These are phyloP conservation scores for Phytophthora litchii DNA, from an alignment of 352 stramenopile genomes.

Conservation along the genomic window DNA sequence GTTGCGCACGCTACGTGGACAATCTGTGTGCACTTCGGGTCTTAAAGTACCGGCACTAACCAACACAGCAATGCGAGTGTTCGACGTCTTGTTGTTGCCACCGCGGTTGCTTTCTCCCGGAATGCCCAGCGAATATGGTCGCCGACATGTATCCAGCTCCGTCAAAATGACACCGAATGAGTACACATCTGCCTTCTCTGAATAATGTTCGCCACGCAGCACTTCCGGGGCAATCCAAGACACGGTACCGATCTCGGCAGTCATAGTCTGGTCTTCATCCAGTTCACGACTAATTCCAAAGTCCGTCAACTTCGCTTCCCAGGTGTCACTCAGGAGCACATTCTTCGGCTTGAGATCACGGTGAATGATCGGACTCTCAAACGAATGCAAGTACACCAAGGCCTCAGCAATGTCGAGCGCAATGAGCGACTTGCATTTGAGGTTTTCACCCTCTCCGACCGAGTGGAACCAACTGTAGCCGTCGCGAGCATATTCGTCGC, in stretches of 20 bases:
- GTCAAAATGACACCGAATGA: constrained; percentile 69
- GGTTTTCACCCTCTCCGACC: constrained; percentile 18
- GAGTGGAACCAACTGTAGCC: constrained; percentile 47
- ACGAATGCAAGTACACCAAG: constrained; percentile 56
- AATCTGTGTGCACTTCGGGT: constrained; percentile 54
- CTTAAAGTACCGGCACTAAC: constrained; percentile 54
- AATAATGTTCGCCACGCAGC: constrained; percentile 61
- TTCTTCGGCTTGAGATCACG: constrained; percentile 65
- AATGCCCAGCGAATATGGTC: constrained; percentile 32
- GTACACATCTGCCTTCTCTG: constrained; percentile 77
- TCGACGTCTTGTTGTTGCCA: constrained; percentile 37
- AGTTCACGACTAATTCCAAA: constrained; percentile 58
- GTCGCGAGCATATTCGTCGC: constrained; percentile 30
- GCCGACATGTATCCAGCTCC: constrained; percentile 54
- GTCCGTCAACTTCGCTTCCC: constrained; percentile 58
- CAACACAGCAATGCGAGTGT: constrained; percentile 60
- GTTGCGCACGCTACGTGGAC: constrained; percentile 47
- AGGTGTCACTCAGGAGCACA: constrained; percentile 49
- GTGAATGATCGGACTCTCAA: constrained; percentile 55
- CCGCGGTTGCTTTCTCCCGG: constrained; percentile 31
- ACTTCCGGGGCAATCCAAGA: constrained; percentile 79
- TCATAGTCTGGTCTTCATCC: constrained; percentile 44
- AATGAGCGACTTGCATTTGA: constrained; percentile 46
- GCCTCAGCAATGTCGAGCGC: constrained; percentile 50
- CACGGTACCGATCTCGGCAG: constrained; percentile 60